A percentile compares a stretch with the other conserved stretches of the same genome.
Evolutionary conservation across 2,329 filamentous ascomycete species (phyloP).

Genomic region (Nothopassalora personata): DNA sequence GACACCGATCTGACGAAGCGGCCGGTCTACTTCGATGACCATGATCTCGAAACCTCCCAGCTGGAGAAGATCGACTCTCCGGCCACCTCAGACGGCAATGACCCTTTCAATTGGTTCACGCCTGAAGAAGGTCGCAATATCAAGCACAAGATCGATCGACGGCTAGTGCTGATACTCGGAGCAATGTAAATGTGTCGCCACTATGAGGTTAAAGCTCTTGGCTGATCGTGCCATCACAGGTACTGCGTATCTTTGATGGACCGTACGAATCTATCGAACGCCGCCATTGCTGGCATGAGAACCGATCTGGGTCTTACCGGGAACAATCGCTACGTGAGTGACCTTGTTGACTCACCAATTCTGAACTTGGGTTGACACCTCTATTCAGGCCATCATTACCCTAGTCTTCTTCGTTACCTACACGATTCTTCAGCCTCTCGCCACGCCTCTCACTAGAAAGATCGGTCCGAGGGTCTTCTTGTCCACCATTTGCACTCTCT

Average conservation of each 20-base stretch:
- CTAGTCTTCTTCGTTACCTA: conserved; percentile 45
- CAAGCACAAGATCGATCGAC: conserved; percentile 60
- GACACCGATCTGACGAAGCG: no score
- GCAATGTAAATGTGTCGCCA: conserved; percentile 23
- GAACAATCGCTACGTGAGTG: background rate
- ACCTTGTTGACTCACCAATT: no score
- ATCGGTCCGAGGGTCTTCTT: conserved; percentile 29
- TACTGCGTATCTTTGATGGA: conserved; percentile 70
- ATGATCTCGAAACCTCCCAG: no score
- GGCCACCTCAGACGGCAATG: conserved; percentile 19
- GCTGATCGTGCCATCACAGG: conserved; percentile 40
- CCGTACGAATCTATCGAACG: conserved; percentile 6
- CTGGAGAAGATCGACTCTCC: conserved; percentile 4
- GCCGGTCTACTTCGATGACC: no score
- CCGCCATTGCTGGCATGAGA: conserved; percentile 2
- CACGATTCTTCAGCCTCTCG: conserved; percentile 27
- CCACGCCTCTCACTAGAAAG: conserved; percentile 27
- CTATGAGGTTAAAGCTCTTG: no score
- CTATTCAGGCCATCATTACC: conserved; percentile 53
- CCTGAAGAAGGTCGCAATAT: conserved; percentile 61
- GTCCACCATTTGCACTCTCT: conserved; percentile 38
- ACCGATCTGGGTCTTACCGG: background rate
- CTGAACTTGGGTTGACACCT: background rate
- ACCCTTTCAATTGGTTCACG: conserved; percentile 42
- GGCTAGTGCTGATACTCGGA: conserved; percentile 43